Evolutionary conservation across 768 basidiomycete species (phyloP), one percentile per base, ranked within the genome.

Genomic region (Phaeolepiota aurea): DNA sequence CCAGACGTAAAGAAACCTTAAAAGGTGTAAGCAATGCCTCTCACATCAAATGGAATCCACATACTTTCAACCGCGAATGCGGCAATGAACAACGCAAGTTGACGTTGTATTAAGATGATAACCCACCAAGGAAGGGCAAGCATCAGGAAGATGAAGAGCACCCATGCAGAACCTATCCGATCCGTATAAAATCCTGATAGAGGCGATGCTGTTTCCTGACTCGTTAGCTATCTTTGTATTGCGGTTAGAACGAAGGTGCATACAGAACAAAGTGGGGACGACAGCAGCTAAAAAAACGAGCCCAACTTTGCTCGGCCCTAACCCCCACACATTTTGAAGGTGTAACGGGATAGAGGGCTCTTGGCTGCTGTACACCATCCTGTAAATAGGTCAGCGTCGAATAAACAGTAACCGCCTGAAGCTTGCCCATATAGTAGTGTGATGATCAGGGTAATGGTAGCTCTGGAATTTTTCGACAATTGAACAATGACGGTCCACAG

Each of bases 221-320:
- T n/a, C 19, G 13, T 28, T 44, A n/a, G n/a, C n/a, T n/a, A n/a
- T n/a, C n/a, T n/a, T n/a, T n/a, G n/a, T n/a, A n/a, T n/a, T n/a
- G n/a, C n/a, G n/a, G n/a, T n/a, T n/a, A n/a, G n/a, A n/a, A n/a
- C n/a, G n/a, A 41, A 10, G 30, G 28, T 18, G 7, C 4, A 43
- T 49, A 82, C 84, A 82, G 41, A 85, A 59, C 13, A 87, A 52
- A 0, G 77, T 74, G 1, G 82, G 84, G 4, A 82, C 57, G 18
- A 81, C 72, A 5, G 72, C 69, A 5, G 76, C 82, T 42, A 87
- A 60, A 53, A 79, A 80, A 12, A 83, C 69, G n/a, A 86, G 49
- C 5, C 85, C 85, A 7, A 83, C 77, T 53, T 59, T 55, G n/a
- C 52, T 54, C 0, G 78, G 65, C 40, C 65, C 46, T 30, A 74